Evolutionary conservation across 176 grass and related monocot genomes (phyloP).

Genomic region (Avena atlantica): DNA sequence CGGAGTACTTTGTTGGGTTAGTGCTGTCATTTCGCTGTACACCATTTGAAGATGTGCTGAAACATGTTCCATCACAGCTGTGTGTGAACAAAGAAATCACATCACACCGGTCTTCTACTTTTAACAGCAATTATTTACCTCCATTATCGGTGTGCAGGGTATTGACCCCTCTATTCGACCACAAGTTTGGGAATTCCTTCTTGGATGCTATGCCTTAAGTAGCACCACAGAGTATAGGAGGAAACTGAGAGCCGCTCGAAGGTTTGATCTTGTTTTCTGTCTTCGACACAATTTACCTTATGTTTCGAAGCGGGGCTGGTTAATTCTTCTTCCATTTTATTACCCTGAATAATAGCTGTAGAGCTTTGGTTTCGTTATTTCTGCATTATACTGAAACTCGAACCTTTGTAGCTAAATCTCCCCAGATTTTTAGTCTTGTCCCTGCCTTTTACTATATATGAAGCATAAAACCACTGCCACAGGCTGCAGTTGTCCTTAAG

Average conservation of each 20-base stretch:
- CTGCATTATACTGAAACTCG: conserved; percentile 7
- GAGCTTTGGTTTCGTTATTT: not conserved
- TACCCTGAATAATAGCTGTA: conserved; percentile 24
- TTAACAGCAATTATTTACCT: conserved; percentile 19
- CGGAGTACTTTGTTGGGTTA: not conserved
- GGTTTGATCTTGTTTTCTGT: conserved; percentile 52
- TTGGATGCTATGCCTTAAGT: conserved; percentile 88
- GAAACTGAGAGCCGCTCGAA: conserved; percentile 80
- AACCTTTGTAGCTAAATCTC: conserved; percentile 3
- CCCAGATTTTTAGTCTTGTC: not conserved
- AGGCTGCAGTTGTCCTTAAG: conserved; percentile 2
- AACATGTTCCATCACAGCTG: not conserved
- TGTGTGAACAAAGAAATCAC: not conserved
- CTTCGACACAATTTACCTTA: conserved; percentile 19
- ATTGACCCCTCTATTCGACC: conserved; percentile 90
- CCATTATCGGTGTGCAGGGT: conserved; percentile 58
- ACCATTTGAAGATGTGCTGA: not conserved
- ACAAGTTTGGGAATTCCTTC: conserved; percentile 99
- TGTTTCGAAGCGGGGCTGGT: not conserved
- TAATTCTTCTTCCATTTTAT: conserved; percentile 3
- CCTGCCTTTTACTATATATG: not conserved
- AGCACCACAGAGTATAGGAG: conserved; percentile 79
- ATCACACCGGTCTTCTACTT: not conserved
- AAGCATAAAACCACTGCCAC: not conserved
- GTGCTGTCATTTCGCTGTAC: not conserved